Percentiles rank a stretch among this genome's conserved stretches.
These are phyloP conservation scores for Amanita molliuscula DNA, from an alignment of 768 basidiomycete species.

Conservation along the genomic window DNA sequence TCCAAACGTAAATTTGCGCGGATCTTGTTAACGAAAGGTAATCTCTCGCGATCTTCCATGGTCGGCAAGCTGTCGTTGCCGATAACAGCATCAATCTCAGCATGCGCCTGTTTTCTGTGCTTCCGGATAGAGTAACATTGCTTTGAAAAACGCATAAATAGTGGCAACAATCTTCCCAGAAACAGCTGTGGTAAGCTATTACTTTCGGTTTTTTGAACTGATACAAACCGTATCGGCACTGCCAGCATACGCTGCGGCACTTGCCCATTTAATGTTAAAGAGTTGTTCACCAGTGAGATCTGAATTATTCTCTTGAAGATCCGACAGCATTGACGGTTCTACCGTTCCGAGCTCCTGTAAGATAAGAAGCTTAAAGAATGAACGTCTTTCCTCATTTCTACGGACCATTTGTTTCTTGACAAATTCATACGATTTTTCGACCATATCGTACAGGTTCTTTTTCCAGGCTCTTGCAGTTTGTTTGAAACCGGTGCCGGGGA, in stretches of 20 bases:
- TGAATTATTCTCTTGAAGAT: conserved; percentile 17
- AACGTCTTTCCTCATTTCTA: neutral
- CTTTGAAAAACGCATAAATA: conserved; percentile 28
- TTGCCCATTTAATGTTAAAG: conserved; percentile 31
- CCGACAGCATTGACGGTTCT: conserved; percentile 25
- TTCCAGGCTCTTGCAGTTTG: conserved; percentile 27
- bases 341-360: conserved; percentile 18
- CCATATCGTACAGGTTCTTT: conserved; percentile 20
- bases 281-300: conserved; percentile 21
- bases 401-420: conserved; percentile 22
- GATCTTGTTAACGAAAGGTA: conserved; percentile 36
- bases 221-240: conserved; percentile 22
- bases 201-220: neutral
- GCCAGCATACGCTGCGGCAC: conserved; percentile 39
- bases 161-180: conserved; percentile 26
- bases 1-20: conserved; percentile 39
- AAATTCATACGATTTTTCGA: conserved; percentile 23
- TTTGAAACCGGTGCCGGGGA: conserved; percentile 38
- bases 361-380: neutral
- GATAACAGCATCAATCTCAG: conserved; percentile 30
- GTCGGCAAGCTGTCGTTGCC: conserved; percentile 29
- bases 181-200: neutral
- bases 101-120: conserved; percentile 26
- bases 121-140: conserved; percentile 27
- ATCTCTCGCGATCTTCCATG: conserved; percentile 24